These are phyloP conservation scores for Ceratobasidium sp. DNA, from an alignment of 1,284 basidiomycete genomes.

Conservation along the genomic window DNA sequence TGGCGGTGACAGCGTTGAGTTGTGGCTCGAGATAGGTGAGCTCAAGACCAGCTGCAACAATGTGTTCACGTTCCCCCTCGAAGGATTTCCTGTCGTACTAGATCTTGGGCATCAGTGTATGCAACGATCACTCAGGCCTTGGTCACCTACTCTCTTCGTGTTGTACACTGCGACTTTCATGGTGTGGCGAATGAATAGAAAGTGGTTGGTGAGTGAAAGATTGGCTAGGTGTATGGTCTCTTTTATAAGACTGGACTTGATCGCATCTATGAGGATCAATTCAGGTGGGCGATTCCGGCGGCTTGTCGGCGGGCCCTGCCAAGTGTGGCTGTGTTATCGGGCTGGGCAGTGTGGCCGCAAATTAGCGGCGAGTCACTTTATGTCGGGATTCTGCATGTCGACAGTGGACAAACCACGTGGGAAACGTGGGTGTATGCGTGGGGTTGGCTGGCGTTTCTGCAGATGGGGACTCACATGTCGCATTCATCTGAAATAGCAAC, in stretches of 20 bases:
- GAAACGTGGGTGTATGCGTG: neutral
- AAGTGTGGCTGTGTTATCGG: slow-evolving; percentile 12
- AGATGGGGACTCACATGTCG: slow-evolving; percentile 4
- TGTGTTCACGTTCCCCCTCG: slow-evolving; percentile 36
- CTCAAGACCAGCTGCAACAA: slow-evolving; percentile 35
- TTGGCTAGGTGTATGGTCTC: neutral
- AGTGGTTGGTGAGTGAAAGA: neutral
- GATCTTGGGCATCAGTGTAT: neutral
- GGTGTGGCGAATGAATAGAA: neutral
- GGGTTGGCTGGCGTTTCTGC: neutral
- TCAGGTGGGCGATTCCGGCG: neutral
- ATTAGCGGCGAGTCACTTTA: neutral
- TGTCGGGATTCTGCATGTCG: neutral
- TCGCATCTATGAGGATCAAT: slow-evolving; percentile 18
- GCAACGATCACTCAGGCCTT: neutral
- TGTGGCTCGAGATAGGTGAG: slow-evolving; percentile 43
- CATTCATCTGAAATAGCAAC: neutral
- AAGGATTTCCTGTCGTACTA: slow-evolving; percentile 44
- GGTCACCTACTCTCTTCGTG: slow-evolving; percentile 37
- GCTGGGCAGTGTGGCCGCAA: neutral
- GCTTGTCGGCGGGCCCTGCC: neutral
- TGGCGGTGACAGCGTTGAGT: slow-evolving; percentile 41
- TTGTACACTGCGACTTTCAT: slow-evolving; percentile 44
- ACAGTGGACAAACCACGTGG: neutral
- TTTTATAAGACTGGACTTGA: neutral